phyloP scores from a whole-genome alignment of 345 rosid genomes.

The Hypericum perforatum region DNA sequence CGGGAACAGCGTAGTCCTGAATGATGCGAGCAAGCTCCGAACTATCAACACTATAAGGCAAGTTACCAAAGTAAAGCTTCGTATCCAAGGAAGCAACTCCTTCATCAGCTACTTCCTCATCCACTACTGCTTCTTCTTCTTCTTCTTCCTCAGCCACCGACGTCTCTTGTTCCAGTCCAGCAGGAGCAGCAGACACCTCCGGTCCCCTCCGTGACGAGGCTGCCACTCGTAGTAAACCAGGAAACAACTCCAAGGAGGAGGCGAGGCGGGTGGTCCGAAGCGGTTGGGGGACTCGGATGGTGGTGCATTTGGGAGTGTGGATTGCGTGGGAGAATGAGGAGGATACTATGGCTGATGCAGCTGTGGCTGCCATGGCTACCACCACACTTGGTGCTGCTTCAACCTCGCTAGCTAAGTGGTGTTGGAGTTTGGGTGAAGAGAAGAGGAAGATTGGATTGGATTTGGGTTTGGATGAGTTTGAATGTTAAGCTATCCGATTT shows the following conservation, averaged over 20 bases:
- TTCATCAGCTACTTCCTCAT: conserved; percentile 15
- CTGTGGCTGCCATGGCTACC: conserved; percentile 27
- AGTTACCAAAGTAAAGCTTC: conserved; percentile 85
- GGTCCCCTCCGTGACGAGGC: conserved; percentile 20
- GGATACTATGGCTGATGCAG: conserved; percentile 32
- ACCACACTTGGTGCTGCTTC: too few relatives aligned
- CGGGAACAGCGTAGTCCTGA: conserved; percentile 69
- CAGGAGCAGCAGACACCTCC: conserved; percentile 39
- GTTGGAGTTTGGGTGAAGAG: neutral
- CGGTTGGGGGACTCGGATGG: conserved; percentile 11
- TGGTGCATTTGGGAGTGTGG: conserved; percentile 29
- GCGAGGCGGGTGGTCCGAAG: conserved; percentile 11
- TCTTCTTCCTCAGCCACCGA: conserved; percentile 13
- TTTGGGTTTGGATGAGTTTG: neutral
- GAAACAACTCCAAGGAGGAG: conserved; percentile 2
- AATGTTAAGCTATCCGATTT: neutral
- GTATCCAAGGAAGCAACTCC: conserved; percentile 28
- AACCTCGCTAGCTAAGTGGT: neutral
- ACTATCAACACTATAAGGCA: conserved; percentile 85
- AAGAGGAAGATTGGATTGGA: conserved; percentile 13
- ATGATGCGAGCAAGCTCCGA: conserved; percentile 84
- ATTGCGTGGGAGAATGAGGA: conserved; percentile 32
- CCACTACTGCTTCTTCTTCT: conserved; percentile 6
- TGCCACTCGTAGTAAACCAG: conserved; percentile 6
- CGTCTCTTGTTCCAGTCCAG: conserved; percentile 33